These are phyloP conservation scores for Vitis labrusca DNA, from an alignment of 164 flowering plant species.

Conservation along the genomic window DNA sequence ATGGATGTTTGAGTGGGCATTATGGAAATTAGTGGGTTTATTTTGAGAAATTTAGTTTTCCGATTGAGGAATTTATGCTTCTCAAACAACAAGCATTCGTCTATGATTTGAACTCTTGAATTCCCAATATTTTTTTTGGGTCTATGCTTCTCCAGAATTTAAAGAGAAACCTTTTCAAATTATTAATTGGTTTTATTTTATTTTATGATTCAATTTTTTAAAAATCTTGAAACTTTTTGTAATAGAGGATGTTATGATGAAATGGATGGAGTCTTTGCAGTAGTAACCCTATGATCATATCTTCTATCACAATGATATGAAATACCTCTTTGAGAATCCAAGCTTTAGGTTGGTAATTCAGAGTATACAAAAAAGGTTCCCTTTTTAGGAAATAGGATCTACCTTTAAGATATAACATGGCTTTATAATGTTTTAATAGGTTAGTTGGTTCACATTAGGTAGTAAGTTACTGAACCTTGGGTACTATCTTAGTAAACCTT, in stretches of 20 bases:
- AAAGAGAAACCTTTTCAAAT: not conserved
- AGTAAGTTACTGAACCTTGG: no score
- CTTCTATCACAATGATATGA: constrained; percentile 28
- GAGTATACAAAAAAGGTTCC: constrained; percentile 39
- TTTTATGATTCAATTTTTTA: not conserved
- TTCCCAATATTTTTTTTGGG: constrained; percentile 18
- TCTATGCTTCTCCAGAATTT: constrained; percentile 16
- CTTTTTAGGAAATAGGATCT: constrained; percentile 50
- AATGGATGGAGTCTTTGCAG: constrained; percentile 14
- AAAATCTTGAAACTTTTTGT: not conserved
- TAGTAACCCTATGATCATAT: constrained; percentile 11
- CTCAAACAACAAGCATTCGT: constrained; percentile 24
- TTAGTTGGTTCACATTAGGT: no score
- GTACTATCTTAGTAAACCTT: no score
- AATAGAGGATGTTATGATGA: not conserved
- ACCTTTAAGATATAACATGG: constrained; percentile 17
- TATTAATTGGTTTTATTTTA: not conserved
- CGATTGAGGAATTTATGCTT: constrained; percentile 16
- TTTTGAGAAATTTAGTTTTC: constrained; percentile 2
- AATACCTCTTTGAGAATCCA: constrained; percentile 32
- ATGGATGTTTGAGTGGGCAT: not conserved
- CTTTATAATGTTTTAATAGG: no score
- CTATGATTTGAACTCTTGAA: constrained; percentile 33
- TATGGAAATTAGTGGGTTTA: not conserved
- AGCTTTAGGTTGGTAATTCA: constrained; percentile 38